Percentiles rank a stretch among this genome's conserved stretches.
phyloP scores from a whole-genome alignment of 768 basidiomycete species.

The Tricholoma furcatifolium region DNA sequence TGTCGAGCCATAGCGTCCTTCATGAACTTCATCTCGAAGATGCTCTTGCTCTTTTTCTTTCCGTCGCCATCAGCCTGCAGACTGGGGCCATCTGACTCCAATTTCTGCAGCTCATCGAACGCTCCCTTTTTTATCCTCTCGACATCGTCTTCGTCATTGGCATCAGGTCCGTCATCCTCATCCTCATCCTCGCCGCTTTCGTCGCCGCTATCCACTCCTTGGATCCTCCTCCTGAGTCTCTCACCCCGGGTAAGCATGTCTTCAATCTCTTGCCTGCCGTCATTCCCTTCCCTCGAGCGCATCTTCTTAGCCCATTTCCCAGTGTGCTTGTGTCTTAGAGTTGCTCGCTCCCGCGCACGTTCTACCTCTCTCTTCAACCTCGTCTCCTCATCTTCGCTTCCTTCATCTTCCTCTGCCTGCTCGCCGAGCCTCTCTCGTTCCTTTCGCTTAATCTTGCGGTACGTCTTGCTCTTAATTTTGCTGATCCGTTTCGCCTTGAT shows the following conservation, averaged over 20 bases:
- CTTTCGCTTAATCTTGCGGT: constrained; percentile 81
- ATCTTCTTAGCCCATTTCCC: constrained; percentile 87
- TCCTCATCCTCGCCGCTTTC: constrained; percentile 41
- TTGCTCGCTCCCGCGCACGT: constrained; percentile 86
- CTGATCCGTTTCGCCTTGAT: constrained; percentile 84
- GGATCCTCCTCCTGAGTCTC: constrained; percentile 72
- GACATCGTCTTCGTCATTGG: constrained; percentile 30
- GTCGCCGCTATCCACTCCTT: constrained; percentile 58
- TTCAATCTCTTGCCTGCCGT: constrained; percentile 62
- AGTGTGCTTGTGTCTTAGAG: constrained; percentile 82
- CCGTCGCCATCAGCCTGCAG: constrained; percentile 23
- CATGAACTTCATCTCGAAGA: constrained; percentile 99
- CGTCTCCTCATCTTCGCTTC: constrained; percentile 51
- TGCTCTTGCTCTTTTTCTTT: constrained; percentile 53
- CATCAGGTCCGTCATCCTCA: constrained; percentile 46
- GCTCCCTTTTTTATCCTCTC: constrained; percentile 62
- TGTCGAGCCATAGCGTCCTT: constrained; percentile 81
- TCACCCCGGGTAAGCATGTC: constrained; percentile 88
- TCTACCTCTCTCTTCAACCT: constrained; percentile 72
- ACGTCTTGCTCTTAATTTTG: constrained; percentile 96
- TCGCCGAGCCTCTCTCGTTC: constrained; percentile 60
- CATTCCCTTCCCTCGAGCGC: constrained; percentile 56
- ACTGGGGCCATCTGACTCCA: constrained; percentile 41
- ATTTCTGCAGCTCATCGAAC: constrained; percentile 70
- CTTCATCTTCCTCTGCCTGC: constrained; percentile 45